Conservation (phyloP, 176 grass and related monocot species). For the Oryza australiensis region DNA sequence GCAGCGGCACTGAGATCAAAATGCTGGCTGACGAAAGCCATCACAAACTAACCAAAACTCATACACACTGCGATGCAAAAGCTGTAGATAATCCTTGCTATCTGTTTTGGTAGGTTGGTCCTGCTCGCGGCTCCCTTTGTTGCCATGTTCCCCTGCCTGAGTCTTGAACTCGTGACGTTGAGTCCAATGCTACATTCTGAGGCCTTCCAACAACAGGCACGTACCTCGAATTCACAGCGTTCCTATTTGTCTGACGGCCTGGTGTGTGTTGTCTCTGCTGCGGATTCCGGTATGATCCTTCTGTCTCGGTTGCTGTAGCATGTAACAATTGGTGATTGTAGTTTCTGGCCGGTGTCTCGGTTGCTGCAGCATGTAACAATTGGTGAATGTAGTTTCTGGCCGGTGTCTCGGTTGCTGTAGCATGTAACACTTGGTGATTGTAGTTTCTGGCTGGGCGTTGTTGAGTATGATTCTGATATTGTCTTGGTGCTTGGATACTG, state of each 20-base stretch:
- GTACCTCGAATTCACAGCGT: background rate
- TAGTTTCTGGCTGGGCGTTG: slow-evolving; percentile 3
- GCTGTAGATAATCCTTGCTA: background rate
- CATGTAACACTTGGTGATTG: background rate
- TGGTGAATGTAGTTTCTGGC: slow-evolving; percentile 21
- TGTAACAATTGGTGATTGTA: background rate
- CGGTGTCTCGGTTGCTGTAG: background rate
- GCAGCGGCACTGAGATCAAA: background rate
- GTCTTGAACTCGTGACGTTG: background rate
- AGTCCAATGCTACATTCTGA: background rate
- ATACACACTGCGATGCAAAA: background rate
- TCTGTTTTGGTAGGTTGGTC: background rate
- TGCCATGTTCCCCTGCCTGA: slow-evolving; percentile 12
- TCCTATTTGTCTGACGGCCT: background rate
- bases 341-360: background rate
- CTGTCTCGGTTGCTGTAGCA: background rate
- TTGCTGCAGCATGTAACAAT: background rate
- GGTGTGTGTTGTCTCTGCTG: slow-evolving; percentile 6
- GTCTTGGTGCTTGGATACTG: background rate
- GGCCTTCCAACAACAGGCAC: slow-evolving; percentile 30
- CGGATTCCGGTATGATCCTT: slow-evolving; percentile 20
- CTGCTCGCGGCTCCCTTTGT: slow-evolving; percentile 8
- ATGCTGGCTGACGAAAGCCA: background rate
- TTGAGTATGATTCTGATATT: background rate
- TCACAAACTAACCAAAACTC: background rate